Conservation (phyloP, 2,329 filamentous ascomycete genomes). For the Ambrosiella cleistominuta region DNA sequence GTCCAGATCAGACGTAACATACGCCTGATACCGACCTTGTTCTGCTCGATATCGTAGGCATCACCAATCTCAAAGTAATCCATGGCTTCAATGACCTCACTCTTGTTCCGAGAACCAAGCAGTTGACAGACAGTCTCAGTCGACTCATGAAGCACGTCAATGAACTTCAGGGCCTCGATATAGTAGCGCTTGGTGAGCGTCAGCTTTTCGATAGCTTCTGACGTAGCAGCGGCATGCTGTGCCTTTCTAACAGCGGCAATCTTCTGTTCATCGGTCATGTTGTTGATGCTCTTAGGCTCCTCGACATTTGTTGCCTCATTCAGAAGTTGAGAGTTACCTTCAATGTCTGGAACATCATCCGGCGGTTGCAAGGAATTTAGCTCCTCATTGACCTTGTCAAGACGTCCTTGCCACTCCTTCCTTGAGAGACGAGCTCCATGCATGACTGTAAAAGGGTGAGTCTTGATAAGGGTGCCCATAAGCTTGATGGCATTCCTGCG, state of each 20-base stretch:
- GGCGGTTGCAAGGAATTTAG: constrained; percentile 69
- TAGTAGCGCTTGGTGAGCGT: constrained; percentile 83
- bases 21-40: constrained; percentile 76
- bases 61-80: constrained; percentile 94
- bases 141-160: constrained; percentile 72
- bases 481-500: constrained; percentile 89
- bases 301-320: constrained; percentile 70
- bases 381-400: constrained; percentile 70
- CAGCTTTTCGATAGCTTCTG: constrained; percentile 73
- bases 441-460: constrained; percentile 83
- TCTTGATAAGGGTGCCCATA: constrained; percentile 71
- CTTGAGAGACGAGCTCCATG: constrained; percentile 73
- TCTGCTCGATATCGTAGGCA: constrained; percentile 88
- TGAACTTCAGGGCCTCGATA: constrained; percentile 81
- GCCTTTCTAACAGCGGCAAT: constrained; percentile 58
- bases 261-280: constrained; percentile 71
- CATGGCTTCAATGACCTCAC: constrained; percentile 96
- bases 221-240: constrained; percentile 71
- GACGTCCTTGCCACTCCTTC: constrained; percentile 68
- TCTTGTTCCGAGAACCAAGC: constrained; percentile 89
- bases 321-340: constrained; percentile 56
- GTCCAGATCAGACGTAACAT: constrained; percentile 99
- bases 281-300: constrained; percentile 50
- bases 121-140: constrained; percentile 71
- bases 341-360: constrained; percentile 53